These are phyloP conservation scores for Simplicillium aogashimaense DNA, from an alignment of 2,329 filamentous ascomycete species.

Conservation along the genomic window DNA sequence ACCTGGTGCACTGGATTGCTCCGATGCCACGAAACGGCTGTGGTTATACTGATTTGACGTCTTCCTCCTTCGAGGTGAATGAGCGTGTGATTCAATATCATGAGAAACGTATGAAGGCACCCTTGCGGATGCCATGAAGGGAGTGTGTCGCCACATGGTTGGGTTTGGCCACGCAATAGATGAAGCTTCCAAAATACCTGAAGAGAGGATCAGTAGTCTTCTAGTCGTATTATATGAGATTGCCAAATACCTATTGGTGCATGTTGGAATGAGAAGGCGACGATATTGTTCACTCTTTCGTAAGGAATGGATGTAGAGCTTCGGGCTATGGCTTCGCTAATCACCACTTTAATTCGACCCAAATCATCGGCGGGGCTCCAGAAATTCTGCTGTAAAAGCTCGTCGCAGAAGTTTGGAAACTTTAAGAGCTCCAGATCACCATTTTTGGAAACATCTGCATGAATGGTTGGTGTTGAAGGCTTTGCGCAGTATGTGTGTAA, in stretches of 20 bases:
- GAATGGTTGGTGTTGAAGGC: neutral
- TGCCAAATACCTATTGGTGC: conserved; percentile 57
- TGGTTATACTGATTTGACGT: neutral
- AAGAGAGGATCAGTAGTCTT: conserved; percentile 4
- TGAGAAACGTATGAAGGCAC: conserved; percentile 31
- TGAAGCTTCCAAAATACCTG: conserved; percentile 60
- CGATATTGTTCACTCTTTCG: conserved; percentile 60
- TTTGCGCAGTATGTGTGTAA: too few relatives aligned
- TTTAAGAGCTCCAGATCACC: conserved; percentile 51
- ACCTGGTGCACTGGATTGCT: too few relatives aligned
- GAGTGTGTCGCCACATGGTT: conserved; percentile 52
- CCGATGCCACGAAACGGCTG: too few relatives aligned
- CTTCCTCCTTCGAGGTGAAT: conserved; percentile 45
- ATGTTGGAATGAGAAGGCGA: conserved; percentile 78
- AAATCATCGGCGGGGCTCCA: conserved; percentile 64
- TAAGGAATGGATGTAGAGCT: conserved; percentile 42
- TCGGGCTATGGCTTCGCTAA: conserved; percentile 62
- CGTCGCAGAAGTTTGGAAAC: conserved; percentile 64
- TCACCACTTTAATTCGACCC: conserved; percentile 66
- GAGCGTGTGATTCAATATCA: conserved; percentile 47
- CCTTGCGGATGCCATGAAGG: conserved; percentile 28
- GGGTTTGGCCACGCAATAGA: conserved; percentile 74
- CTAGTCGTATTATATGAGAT: neutral
- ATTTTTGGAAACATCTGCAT: conserved; percentile 39
- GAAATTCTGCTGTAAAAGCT: conserved; percentile 56